These are phyloP conservation scores for Euphorbia schlechtendalii DNA, from an alignment of 441 rosid species.

Conservation along the genomic window DNA sequence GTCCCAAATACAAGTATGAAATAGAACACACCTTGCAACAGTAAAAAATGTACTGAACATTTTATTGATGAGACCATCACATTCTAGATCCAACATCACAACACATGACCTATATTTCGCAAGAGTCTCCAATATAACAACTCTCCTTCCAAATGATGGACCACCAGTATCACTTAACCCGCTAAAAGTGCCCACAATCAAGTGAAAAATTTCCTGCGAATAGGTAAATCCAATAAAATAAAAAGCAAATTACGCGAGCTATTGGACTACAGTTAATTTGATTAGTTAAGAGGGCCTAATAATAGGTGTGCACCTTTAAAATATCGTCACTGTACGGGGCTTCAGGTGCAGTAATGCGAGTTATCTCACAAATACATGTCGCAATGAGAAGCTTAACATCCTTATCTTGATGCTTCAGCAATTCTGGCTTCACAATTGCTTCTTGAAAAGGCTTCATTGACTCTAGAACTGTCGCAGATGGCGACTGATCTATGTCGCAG, in stretches of 20 bases:
- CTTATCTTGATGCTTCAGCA: conserved; percentile 92
- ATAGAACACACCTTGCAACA: conserved; percentile 78
- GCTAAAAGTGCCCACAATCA: conserved; percentile 61
- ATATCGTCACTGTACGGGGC: conserved; percentile 88
- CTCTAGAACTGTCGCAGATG: conserved; percentile 56
- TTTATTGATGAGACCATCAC: conserved; percentile 68
- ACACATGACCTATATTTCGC: conserved; percentile 96
- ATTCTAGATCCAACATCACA: conserved; percentile 99
- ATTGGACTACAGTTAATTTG: background rate
- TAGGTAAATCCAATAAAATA: conserved; percentile 22
- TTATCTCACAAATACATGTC: conserved; percentile 94
- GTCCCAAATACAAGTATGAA: background rate
- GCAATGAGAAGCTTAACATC: conserved; percentile 98
- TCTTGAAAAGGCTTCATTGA: conserved; percentile 79
- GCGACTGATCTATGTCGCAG: conserved; percentile 85
- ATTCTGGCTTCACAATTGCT: conserved; percentile 76
- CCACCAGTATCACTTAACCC: conserved; percentile 63
- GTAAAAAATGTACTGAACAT: conserved; percentile 90
- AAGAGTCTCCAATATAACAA: conserved; percentile 86
- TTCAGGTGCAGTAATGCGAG: conserved; percentile 98
- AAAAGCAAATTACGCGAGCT: background rate
- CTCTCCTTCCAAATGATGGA: conserved; percentile 68
- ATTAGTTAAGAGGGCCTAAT: conserved; percentile 15
- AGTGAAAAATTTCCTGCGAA: conserved; percentile 39
- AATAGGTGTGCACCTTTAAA: conserved; percentile 61